Percentiles rank a stretch among this genome's conserved stretches.
phyloP scores from a whole-genome alignment of 2,329 filamentous ascomycete genomes.

The Didymella pomorum region DNA sequence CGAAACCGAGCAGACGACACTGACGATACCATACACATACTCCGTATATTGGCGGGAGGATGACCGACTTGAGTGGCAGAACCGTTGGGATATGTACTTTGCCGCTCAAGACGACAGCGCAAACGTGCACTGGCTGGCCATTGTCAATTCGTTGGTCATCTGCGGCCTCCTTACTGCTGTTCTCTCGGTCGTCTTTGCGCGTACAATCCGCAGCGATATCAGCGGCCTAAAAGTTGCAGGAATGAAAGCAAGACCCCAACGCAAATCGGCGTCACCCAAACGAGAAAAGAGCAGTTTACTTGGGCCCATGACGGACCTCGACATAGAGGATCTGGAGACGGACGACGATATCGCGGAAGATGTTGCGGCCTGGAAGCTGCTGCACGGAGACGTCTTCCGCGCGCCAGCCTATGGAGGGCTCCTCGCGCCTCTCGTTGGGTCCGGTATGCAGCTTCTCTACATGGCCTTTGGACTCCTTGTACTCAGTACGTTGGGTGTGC shows the following conservation, averaged over 20 bases:
- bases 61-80: slow-evolving; percentile 79
- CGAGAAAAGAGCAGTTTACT: slow-evolving; percentile 67
- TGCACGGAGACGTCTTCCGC: slow-evolving; percentile 89
- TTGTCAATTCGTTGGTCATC: slow-evolving; percentile 86
- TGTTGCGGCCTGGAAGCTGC: slow-evolving; percentile 84
- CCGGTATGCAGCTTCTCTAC: slow-evolving; percentile 85
- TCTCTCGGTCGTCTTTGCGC: slow-evolving; percentile 80
- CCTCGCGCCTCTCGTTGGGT: slow-evolving; percentile 81
- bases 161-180: slow-evolving; percentile 79
- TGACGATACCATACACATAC: slow-evolving; percentile 85
- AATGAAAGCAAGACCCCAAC: slow-evolving; percentile 46
- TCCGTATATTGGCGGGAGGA: slow-evolving; percentile 91
- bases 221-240: slow-evolving; percentile 73
- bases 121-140: slow-evolving; percentile 86
- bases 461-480: slow-evolving; percentile 77
- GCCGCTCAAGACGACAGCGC: slow-evolving; percentile 84
- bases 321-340: slow-evolving; percentile 63
- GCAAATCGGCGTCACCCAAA: slow-evolving; percentile 48
- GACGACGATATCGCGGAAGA: slow-evolving; percentile 81
- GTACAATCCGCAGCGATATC: slow-evolving; percentile 80
- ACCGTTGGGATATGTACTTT: slow-evolving; percentile 89
- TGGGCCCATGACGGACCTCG: slow-evolving; percentile 66
- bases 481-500: slow-evolving; percentile 76
- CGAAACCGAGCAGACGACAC: slow-evolving; percentile 68
- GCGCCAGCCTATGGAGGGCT: slow-evolving; percentile 74